Evolutionary conservation across 345 rosid species (phyloP), one percentile per base, ranked within the genome.

Genomic region (Eucalyptus globulus): DNA sequence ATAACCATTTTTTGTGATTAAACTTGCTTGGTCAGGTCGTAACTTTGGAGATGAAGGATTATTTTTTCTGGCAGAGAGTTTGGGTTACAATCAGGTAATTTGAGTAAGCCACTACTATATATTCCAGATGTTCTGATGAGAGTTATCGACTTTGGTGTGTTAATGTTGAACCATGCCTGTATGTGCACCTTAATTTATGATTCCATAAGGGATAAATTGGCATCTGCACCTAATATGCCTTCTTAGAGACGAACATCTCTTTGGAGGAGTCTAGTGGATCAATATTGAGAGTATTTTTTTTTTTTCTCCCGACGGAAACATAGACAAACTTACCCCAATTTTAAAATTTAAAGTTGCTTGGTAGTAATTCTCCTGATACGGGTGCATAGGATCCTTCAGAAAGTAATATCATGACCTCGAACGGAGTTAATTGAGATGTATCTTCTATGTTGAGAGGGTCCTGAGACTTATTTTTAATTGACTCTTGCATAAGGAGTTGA

Each of bases 41-140:
- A 95, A 95, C 89, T 97, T 97, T 91, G 99, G 99, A 89, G 99
- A 97, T 91, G 99, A 96, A 91, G 99, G 99, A 53, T 69, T 97
- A 31, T 94, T 95, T 93, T 96, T 96, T 86, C 97, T 97, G 87
- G 94, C 97, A 43, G 98, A 96, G 93, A 94, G 99, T 92, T 93
- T 97, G 90, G 99, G 96, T 26, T 97, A 97, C 92, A 97, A 97
- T 93, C 96, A 96, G 98, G 99, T 97, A 89, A 65, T 43, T 87
- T 67, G 45, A 76, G 83, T 19, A 37, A 37, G 83, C 27, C 27
- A 37, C 83, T 40, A 37, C 47, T 19, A 76, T 76, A 37, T 76
- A 13, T 43, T 76, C 43, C 45, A 76, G 83, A 44, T 49, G 54
- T 88, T 88, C 89, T 87, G 76, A 45, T 45, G 44, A 40, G 47